Conservation (phyloP, 768 basidiomycete species). For the Clavaria fumosa region DNA sequence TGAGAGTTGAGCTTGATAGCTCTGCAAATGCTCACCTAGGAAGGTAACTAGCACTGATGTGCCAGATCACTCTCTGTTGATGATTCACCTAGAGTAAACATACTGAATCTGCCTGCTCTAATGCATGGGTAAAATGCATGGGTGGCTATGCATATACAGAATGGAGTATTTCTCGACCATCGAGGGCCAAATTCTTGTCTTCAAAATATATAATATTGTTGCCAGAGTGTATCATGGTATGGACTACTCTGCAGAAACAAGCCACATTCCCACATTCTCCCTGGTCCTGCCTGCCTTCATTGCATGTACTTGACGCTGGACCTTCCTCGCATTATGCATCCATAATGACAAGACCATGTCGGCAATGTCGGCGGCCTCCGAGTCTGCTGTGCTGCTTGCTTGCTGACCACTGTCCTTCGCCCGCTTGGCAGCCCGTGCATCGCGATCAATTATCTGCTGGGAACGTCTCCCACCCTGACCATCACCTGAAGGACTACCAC, state of each 20-base stretch:
- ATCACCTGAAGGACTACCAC: slow-evolving; percentile 4
- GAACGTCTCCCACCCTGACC: slow-evolving; percentile 4
- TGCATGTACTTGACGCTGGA: slow-evolving; percentile 8
- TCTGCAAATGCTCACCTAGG: no score
- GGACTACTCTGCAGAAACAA: slow-evolving; percentile 6
- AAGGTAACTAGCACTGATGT: no score
- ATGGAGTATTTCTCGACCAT: no score
- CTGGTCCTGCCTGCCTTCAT: slow-evolving; percentile 10
- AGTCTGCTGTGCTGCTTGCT: slow-evolving; percentile 5
- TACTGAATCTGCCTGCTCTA: no score
- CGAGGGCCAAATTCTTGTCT: background rate
- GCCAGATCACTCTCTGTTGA: no score
- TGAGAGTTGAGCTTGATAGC: no score
- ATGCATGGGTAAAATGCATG: no score
- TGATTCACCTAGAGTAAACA: no score
- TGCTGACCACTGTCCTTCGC: slow-evolving; percentile 4
- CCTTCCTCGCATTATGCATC: slow-evolving; percentile 11
- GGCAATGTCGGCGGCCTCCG: slow-evolving; percentile 9
- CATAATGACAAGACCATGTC: slow-evolving; percentile 11
- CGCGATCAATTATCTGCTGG: slow-evolving; percentile 9
- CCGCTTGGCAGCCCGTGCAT: slow-evolving; percentile 8
- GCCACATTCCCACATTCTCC: slow-evolving; percentile 12
- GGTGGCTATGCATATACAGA: no score
- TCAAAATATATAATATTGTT: background rate
- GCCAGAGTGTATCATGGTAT: slow-evolving; percentile 1